Conservation (phyloP, 1,284 basidiomycete genomes). For the Leccinum subfulvum region DNA sequence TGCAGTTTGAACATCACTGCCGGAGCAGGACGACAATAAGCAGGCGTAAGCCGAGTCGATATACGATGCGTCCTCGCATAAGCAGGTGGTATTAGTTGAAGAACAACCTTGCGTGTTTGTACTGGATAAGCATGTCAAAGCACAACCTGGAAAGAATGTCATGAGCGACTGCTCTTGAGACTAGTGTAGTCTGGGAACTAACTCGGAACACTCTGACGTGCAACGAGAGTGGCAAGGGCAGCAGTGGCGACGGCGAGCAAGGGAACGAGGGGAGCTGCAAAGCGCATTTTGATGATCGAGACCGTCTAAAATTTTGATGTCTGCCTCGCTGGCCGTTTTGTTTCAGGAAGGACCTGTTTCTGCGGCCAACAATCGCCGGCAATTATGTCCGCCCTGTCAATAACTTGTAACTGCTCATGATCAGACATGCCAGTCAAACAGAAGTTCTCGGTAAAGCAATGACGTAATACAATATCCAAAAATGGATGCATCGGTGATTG, state of each 20-base stretch:
- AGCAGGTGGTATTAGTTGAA: constrained; percentile 45
- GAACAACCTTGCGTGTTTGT: constrained; percentile 44
- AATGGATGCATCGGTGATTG: constrained; percentile 11
- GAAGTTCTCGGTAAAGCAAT: too few species aligned
- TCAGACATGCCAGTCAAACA: background rate
- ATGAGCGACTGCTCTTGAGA: background rate
- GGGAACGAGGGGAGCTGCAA: constrained; percentile 44
- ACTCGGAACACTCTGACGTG: constrained; percentile 43
- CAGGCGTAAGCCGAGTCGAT: constrained; percentile 47
- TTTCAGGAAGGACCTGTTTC: background rate
- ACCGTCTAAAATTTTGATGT: background rate
- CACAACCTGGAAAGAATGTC: constrained; percentile 43
- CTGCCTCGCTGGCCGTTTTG: background rate
- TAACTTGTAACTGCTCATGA: background rate
- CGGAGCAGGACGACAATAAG: constrained; percentile 44
- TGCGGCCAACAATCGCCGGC: background rate
- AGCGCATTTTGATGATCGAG: constrained; percentile 48
- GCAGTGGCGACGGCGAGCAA: constrained; percentile 41
- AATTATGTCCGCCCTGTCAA: background rate
- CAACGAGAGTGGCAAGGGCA: constrained; percentile 35
- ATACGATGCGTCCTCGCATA: constrained; percentile 50
- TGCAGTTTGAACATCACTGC: constrained; percentile 48
- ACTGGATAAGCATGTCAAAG: constrained; percentile 42
- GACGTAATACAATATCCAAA: too few species aligned
- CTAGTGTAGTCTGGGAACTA: constrained; percentile 13